Conservation (phyloP, 2,329 filamentous ascomycete species). For the Aulographum hederae region DNA sequence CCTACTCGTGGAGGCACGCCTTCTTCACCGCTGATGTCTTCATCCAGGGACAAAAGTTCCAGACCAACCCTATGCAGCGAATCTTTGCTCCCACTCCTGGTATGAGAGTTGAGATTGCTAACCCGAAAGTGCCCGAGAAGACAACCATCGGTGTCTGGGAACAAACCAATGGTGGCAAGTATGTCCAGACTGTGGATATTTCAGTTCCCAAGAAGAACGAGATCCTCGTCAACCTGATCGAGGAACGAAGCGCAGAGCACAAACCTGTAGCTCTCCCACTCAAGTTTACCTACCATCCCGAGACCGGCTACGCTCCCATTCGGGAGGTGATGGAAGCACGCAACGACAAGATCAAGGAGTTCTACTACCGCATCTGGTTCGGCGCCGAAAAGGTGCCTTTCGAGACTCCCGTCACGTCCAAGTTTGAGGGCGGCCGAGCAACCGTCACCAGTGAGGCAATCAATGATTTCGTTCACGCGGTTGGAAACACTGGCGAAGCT, state of each 20-base stretch:
- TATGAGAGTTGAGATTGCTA: conserved; percentile 70
- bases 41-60: conserved; percentile 89
- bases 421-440: conserved; percentile 76
- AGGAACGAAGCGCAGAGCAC: conserved; percentile 74
- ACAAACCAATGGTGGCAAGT: conserved; percentile 62
- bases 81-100: conserved; percentile 77
- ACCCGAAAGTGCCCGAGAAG: conserved; percentile 66
- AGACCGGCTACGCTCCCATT: conserved; percentile 93
- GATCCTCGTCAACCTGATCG: conserved; percentile 78
- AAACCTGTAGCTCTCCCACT: conserved; percentile 70
- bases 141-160: conserved; percentile 79
- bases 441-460: conserved; percentile 84
- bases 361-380: conserved; percentile 98
- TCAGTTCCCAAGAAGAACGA: conserved; percentile 55
- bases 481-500: conserved; percentile 92
- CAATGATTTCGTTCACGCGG: conserved; percentile 97
- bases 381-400: conserved; percentile 65
- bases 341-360: conserved; percentile 97
- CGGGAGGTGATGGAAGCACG: conserved; percentile 89
- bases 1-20: conserved; percentile 84
- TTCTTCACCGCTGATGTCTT: conserved; percentile 87
- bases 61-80: conserved; percentile 86
- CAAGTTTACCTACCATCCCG: conserved; percentile 82
- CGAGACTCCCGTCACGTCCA: conserved; percentile 65
- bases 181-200: conserved; percentile 76